Percentiles rank a stretch among this genome's conserved stretches.
Evolutionary conservation across 495 filamentous ascomycete genomes (phyloP).

Genomic region (Terfezia claveryi): DNA sequence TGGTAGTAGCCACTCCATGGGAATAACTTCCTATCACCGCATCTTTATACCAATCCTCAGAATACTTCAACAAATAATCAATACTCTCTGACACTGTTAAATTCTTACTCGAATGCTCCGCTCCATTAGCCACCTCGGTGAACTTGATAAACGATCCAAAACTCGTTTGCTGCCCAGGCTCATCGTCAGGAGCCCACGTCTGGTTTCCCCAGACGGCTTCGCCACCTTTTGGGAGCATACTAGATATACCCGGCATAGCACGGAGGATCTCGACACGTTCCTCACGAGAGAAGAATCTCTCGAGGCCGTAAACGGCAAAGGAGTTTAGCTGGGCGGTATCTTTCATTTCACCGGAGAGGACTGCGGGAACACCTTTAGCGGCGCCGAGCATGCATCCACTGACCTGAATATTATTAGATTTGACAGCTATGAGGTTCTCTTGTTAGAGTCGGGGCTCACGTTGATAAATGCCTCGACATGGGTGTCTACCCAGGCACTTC

Average conservation of each 20-base stretch:
- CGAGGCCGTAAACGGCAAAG: conserved; percentile 92
- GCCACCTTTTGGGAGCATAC: conserved; percentile 92
- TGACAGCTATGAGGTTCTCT: neutral
- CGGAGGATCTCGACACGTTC: conserved; percentile 88
- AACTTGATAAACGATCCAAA: conserved; percentile 79
- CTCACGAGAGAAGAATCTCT: conserved; percentile 76
- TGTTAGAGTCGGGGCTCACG: conserved; percentile 3
- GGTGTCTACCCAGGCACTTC: conserved; percentile 69
- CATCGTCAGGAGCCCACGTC: conserved; percentile 77
- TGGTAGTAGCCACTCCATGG: conserved; percentile 66
- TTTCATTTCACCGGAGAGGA: conserved; percentile 91
- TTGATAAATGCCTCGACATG: conserved; percentile 94
- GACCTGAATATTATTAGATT: conserved; percentile 26
- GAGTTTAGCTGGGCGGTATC: conserved; percentile 93
- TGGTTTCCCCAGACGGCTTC: conserved; percentile 83
- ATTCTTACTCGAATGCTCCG: conserved; percentile 39
- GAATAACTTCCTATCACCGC: conserved; percentile 56
- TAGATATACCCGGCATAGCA: conserved; percentile 87
- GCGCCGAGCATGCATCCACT: conserved; percentile 95
- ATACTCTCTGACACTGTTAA: conserved; percentile 60
- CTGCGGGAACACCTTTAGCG: conserved; percentile 71
- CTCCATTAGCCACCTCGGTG: conserved; percentile 34
- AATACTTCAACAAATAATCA: conserved; percentile 49
- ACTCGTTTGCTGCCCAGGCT: conserved; percentile 41
- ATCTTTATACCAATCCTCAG: conserved; percentile 66